These are phyloP conservation scores for Microascus cirrosus DNA, from an alignment of 2,329 filamentous ascomycete species.

Conservation along the genomic window DNA sequence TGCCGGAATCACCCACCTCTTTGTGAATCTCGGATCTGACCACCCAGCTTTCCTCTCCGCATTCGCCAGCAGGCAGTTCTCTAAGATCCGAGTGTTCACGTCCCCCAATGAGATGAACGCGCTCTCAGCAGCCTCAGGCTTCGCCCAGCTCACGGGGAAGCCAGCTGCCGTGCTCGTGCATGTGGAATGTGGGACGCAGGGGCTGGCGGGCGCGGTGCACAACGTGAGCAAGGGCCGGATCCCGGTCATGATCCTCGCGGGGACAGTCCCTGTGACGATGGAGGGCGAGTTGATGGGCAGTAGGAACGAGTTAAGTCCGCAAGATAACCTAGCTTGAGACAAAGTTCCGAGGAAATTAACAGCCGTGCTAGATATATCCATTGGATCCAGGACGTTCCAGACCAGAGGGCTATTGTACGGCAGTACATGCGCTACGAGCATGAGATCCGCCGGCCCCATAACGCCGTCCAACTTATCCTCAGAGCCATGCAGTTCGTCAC, in stretches of 20 bases:
- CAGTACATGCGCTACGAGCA: slow-evolving; percentile 18
- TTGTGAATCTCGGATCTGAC: slow-evolving; percentile 42
- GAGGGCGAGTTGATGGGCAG: slow-evolving; percentile 28
- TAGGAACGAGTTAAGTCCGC: slow-evolving; percentile 19
- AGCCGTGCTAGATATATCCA: slow-evolving; percentile 21
- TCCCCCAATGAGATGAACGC: slow-evolving; percentile 19
- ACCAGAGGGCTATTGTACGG: slow-evolving; percentile 24
- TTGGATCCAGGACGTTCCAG: slow-evolving; percentile 29
- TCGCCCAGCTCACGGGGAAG: slow-evolving; percentile 16
- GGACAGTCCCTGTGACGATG: slow-evolving; percentile 28
- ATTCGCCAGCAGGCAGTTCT: slow-evolving; percentile 14
- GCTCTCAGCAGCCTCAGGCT: slow-evolving; percentile 12
- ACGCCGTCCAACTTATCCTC: slow-evolving; percentile 14
- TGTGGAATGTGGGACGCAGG: slow-evolving; percentile 16
- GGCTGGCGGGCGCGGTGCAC: slow-evolving; percentile 14
- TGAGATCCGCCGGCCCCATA: slow-evolving; percentile 15
- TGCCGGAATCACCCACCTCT: slow-evolving; percentile 36
- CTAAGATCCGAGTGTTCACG: slow-evolving; percentile 14
- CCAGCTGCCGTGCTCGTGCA: slow-evolving; percentile 15
- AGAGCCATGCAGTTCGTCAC: slow-evolving; percentile 16
- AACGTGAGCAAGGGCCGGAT: slow-evolving; percentile 15
- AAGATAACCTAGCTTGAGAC: not conserved
- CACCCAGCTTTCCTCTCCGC: slow-evolving; percentile 20
- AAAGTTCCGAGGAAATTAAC: not conserved
- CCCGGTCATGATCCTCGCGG: slow-evolving; percentile 29